Conservation (phyloP, 73 alveolate genomes). For the Diophrys sp. region DNA sequence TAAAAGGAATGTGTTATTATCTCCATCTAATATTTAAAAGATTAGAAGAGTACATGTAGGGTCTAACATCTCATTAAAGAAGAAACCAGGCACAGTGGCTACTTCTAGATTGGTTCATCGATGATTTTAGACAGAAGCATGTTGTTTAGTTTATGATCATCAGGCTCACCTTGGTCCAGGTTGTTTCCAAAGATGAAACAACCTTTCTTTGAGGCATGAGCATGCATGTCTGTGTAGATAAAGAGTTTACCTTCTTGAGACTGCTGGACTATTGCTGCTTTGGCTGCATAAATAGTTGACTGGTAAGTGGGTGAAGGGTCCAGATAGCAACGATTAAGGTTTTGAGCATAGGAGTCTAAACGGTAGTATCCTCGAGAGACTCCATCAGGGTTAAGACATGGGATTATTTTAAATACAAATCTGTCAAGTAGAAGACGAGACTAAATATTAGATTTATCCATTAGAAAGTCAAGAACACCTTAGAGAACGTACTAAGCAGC, state of each 20-base stretch:
- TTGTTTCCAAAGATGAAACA: constrained; percentile 44
- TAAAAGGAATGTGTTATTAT: no score
- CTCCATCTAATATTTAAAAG: no score
- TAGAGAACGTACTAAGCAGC: constrained; percentile 85
- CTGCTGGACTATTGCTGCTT: constrained; percentile 24
- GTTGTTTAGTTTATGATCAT: constrained; percentile 56
- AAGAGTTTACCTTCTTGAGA: constrained; percentile 9
- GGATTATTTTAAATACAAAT: constrained; percentile 89
- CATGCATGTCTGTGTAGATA: constrained; percentile 29
- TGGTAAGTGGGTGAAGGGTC: constrained; percentile 59
- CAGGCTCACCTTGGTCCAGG: constrained; percentile 54
- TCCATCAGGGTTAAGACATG: constrained; percentile 95
- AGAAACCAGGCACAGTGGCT: no score
- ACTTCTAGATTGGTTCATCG: no score
- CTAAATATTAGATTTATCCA: constrained; percentile 40
- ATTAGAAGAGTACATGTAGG: no score
- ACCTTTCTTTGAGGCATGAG: constrained; percentile 32
- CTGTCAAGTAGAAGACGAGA: constrained; percentile 64
- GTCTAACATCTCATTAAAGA: no score
- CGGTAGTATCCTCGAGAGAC: constrained; percentile 93
- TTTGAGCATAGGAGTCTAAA: constrained; percentile 18
- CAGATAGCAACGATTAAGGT: constrained; percentile 28
- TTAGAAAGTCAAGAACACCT: constrained; percentile 81
- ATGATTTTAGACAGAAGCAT: constrained; percentile 82
- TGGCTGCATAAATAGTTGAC: constrained; percentile 45